These are phyloP conservation scores for Amanita rubescens DNA, from an alignment of 768 basidiomycete genomes.

Conservation along the genomic window DNA sequence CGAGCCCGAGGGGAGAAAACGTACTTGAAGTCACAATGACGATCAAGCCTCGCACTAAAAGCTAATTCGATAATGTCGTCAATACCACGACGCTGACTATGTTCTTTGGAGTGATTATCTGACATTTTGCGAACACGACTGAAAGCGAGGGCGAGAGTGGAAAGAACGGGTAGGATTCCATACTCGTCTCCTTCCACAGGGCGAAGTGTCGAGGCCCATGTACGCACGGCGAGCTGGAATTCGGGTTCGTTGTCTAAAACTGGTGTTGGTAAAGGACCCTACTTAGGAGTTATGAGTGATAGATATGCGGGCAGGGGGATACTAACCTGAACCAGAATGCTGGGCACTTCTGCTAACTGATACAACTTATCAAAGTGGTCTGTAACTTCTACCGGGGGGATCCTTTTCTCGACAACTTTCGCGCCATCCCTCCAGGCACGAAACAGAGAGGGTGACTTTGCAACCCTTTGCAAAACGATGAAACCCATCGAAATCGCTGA, in stretches of 20 bases:
- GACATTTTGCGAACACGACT: slow-evolving; percentile 4
- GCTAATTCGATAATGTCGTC: neutral
- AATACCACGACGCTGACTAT: slow-evolving; percentile 7
- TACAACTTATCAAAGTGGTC: slow-evolving; percentile 6
- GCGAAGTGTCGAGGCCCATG: slow-evolving; percentile 8
- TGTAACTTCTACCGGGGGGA: neutral
- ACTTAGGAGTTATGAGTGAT: neutral
- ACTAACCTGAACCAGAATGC: slow-evolving; percentile 4
- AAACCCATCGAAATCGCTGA: slow-evolving; percentile 1
- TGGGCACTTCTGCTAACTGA: slow-evolving; percentile 8
- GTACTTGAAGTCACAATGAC: slow-evolving; percentile 6
- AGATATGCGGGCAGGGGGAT: slow-evolving; percentile 4
- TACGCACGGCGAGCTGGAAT: slow-evolving; percentile 5
- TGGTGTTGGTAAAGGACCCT: slow-evolving; percentile 5
- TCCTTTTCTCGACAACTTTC: neutral
- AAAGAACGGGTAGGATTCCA: slow-evolving; percentile 4
- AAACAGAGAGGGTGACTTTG: slow-evolving; percentile 1
- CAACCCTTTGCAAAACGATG: slow-evolving; percentile 1
- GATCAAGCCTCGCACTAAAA: neutral
- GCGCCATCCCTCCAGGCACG: neutral
- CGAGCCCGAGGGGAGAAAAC: neutral
- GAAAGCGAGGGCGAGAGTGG: slow-evolving; percentile 7
- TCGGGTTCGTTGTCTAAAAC: neutral
- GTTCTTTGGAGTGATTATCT: slow-evolving; percentile 6
- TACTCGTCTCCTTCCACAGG: slow-evolving; percentile 5